These are phyloP conservation scores for Echria macrotheca DNA, from an alignment of 495 filamentous ascomycete species.

Conservation along the genomic window DNA sequence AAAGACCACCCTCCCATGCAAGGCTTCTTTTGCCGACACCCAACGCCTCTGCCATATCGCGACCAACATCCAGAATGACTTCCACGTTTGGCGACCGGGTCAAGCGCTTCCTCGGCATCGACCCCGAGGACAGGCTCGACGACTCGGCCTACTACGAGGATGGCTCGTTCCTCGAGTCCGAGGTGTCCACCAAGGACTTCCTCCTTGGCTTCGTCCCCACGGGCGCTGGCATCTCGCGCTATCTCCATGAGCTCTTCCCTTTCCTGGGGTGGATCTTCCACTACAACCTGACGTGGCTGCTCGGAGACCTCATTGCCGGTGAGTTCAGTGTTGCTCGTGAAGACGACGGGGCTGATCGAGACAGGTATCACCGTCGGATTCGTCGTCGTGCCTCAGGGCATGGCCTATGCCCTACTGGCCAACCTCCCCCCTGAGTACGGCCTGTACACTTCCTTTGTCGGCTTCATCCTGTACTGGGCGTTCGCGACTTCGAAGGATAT, in stretches of 20 bases:
- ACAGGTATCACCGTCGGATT: slow-evolving; percentile 27
- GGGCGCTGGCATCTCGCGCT: slow-evolving; percentile 42
- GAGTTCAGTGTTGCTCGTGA: slow-evolving; percentile 7
- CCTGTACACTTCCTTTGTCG: slow-evolving; percentile 63
- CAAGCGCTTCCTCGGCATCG: slow-evolving; percentile 27
- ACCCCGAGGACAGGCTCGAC: slow-evolving; percentile 17
- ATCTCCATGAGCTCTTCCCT: slow-evolving; percentile 46
- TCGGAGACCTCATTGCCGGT: slow-evolving; percentile 44
- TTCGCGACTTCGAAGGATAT: slow-evolving; percentile 67
- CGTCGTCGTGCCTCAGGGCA: slow-evolving; percentile 45
- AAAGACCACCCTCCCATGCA: too few species aligned
- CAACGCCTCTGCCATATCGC: too few species aligned
- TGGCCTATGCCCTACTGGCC: slow-evolving; percentile 60
- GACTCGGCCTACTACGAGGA: slow-evolving; percentile 20
- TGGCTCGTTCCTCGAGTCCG: slow-evolving; percentile 70
- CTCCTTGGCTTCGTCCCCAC: slow-evolving; percentile 53
- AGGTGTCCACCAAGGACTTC: slow-evolving; percentile 69
- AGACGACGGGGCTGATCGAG: not conserved
- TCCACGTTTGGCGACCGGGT: slow-evolving; percentile 17
- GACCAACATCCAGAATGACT: slow-evolving; percentile 27
- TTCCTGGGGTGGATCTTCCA: slow-evolving; percentile 48
- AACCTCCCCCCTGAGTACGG: slow-evolving; percentile 54
- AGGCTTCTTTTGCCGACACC: too few species aligned
- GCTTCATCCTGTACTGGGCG: slow-evolving; percentile 61
- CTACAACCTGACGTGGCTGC: slow-evolving; percentile 47